Evolutionary conservation across 441 rosid genomes (phyloP).

Genomic region (Lepidium campestre): DNA sequence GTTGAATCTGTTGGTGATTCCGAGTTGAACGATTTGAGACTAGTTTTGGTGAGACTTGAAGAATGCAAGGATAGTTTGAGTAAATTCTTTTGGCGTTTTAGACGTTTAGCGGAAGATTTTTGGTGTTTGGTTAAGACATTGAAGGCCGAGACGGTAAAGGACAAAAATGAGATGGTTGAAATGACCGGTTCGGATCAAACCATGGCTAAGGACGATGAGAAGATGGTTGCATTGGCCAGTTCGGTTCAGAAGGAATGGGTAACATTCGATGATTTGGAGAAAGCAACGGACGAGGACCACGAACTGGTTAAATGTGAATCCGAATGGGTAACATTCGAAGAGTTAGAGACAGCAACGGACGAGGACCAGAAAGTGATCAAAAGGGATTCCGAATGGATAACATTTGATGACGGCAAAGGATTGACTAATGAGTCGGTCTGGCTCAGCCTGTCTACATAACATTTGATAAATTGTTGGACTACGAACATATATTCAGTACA

Average conservation of each 20-base stretch:
- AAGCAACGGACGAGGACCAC: not conserved
- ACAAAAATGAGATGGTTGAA: not conserved
- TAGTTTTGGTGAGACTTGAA: constrained; percentile 37
- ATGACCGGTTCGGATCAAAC: not conserved
- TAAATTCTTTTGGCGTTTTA: constrained; percentile 35
- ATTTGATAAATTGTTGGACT: not conserved
- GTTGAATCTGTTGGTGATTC: constrained; percentile 25
- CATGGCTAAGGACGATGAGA: not conserved
- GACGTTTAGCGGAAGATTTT: constrained; percentile 40
- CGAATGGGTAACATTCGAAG: constrained; percentile 23
- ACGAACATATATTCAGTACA: not conserved
- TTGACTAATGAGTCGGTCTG: not conserved
- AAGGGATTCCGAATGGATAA: constrained; percentile 7
- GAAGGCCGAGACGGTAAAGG: constrained; percentile 12
- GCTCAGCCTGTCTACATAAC: not conserved
- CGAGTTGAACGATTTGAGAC: constrained; percentile 33
- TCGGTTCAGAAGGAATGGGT: constrained; percentile 16
- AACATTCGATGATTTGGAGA: constrained; percentile 11
- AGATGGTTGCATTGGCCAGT: not conserved
- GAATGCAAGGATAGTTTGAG: constrained; percentile 34
- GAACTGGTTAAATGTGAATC: not conserved
- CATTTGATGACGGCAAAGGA: constrained; percentile 5
- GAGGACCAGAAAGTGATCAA: not conserved
- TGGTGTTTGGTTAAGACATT: constrained; percentile 49
- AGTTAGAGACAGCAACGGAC: not conserved